phyloP scores from a whole-genome alignment of 495 filamentous ascomycete species.

The Daldinia concentrica region DNA sequence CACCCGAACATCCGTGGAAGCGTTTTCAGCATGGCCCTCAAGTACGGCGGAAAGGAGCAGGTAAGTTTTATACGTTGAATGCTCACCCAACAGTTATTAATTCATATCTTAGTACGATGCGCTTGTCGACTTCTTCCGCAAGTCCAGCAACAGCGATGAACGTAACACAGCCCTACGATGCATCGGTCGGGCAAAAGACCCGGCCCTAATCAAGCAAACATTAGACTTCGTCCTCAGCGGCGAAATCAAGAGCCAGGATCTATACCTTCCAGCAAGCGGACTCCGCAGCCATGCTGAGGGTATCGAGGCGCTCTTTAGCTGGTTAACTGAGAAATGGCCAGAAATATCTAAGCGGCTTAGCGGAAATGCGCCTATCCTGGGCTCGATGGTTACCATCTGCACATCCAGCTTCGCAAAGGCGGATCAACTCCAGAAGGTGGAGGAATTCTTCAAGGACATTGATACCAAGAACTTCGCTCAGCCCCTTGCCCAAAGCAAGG shows the following conservation, averaged over 20 bases:
- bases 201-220: constrained; percentile 82
- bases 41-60: constrained; percentile 77
- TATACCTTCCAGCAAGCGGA: constrained; percentile 85
- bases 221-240: constrained; percentile 77
- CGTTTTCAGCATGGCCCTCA: constrained; percentile 76
- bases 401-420: constrained; percentile 81
- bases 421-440: constrained; percentile 76
- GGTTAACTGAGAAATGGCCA: constrained; percentile 90
- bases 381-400: constrained; percentile 82
- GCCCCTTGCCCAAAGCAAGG: constrained; percentile 68
- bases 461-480: constrained; percentile 79
- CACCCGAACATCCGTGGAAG: constrained; percentile 76
- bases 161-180: constrained; percentile 93
- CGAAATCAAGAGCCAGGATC: constrained; percentile 94
- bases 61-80: constrained; percentile 53
- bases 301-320: constrained; percentile 81
- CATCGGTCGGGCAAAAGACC: constrained; percentile 79
- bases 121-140: constrained; percentile 81
- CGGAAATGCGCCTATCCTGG: constrained; percentile 80
- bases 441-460: constrained; percentile 81
- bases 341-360: constrained; percentile 74
- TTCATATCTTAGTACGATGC: constrained; percentile 68
- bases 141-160: constrained; percentile 90
- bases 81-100: constrained; percentile 29
- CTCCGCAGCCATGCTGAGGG: constrained; percentile 81